Percentiles rank a stretch among this genome's conserved stretches.
Conservation (phyloP, 306 rosid genomes). For the Fragaria vesca region DNA sequence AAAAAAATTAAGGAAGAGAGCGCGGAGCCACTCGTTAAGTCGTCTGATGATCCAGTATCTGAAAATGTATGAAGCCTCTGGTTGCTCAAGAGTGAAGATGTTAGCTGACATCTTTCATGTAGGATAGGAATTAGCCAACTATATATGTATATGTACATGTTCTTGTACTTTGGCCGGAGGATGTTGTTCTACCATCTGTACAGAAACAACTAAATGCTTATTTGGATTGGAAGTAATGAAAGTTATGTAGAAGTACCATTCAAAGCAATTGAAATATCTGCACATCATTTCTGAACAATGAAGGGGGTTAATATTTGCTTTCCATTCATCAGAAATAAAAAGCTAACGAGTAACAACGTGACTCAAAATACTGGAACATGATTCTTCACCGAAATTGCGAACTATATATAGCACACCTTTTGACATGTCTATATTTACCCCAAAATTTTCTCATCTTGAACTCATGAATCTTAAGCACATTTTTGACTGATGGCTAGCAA, state of each 20-base stretch:
- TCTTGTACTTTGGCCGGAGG: not conserved
- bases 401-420: too few relatives aligned
- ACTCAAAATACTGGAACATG: not conserved
- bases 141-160: not conserved
- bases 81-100: not conserved
- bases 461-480: not conserved
- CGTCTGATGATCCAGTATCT: slow-evolving; percentile 21
- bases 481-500: too few relatives aligned
- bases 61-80: slow-evolving; percentile 36
- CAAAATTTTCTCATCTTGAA: too few relatives aligned
- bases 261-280: not conserved
- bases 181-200: slow-evolving; percentile 1
- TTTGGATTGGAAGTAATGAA: not conserved
- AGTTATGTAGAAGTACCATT: not conserved
- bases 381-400: not conserved
- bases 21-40: slow-evolving; percentile 41
- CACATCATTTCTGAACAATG: not conserved
- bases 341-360: not conserved
- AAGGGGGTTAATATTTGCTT: not conserved
- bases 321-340: not conserved
- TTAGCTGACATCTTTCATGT: not conserved
- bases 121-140: not conserved
- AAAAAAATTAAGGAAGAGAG: slow-evolving; percentile 28
- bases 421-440: not conserved
- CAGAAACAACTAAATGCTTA: not conserved